Evolutionary conservation across 495 filamentous ascomycete species (phyloP), one percentile per base, ranked within the genome.

Genomic region (Tuber indicum): DNA sequence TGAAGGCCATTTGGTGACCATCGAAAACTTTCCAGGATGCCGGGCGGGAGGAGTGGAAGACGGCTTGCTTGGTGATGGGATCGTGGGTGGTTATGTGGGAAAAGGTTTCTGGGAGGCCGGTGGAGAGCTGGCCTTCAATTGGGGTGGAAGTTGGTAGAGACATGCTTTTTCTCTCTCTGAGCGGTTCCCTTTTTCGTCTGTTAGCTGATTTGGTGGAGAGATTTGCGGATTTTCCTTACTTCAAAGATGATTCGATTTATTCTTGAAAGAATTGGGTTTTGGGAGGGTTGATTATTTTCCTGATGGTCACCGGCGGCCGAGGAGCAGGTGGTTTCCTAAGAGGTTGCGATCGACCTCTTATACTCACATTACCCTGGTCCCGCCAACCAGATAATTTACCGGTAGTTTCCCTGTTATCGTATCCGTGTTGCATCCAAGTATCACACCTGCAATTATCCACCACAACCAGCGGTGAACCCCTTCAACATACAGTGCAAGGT

Each of bases 1-100:
- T 66, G 58, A 66, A 66, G 58, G 58, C 58, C 58, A 66, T 66
- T 36, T 66, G 58, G 26, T 36, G 17, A 26, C 58, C 58, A 66
- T 66, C 58, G 58, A 17, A 66, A 1, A 66, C 58, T 36, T 6
- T 32, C 58, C 58, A 66, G 26, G 58, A 66, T 6, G 58, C 58
- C 32, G 58, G 58, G 26, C 58, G 58, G 14, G 58, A 66, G 58
- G 58, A 66, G 58, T 66, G 58, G 26, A 66, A 66, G 58, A 66
- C 58, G 32, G 58, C 58, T 66, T 66, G 26, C 26, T 66, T 66
- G 26, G 58, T 66, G 58, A 17, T 36, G 1, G 58, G 58, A 32
- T 66, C 58, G 26, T 66, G 58, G 14, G 58, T 66, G 26, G 58
- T 66, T 17, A 66, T 66, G 26, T 66, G 26, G 16, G 58, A 66